Percentiles rank a stretch among this genome's conserved stretches.
These are phyloP conservation scores for Nitzschia sp. DNA, from an alignment of 108 stramenopile genomes.

Conservation along the genomic window DNA sequence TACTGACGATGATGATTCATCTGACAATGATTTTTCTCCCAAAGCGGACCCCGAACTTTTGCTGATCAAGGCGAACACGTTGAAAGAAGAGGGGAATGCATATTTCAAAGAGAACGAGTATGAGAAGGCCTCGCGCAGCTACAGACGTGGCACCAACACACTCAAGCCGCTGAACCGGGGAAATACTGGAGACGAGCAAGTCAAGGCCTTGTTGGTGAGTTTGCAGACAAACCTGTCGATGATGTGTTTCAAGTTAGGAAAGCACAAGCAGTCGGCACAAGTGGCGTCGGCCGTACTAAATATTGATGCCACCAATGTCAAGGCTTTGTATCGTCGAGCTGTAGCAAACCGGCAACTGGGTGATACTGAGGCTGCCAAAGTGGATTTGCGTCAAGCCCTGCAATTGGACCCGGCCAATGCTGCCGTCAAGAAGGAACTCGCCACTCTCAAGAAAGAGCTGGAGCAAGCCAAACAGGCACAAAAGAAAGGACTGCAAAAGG, in stretches of 20 bases:
- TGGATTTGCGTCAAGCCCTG: constrained; percentile 61
- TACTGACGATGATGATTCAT: not conserved
- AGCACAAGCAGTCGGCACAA: constrained; percentile 53
- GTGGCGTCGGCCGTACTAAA: constrained; percentile 72
- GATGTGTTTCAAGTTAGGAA: constrained; percentile 77
- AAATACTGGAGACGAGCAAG: constrained; percentile 77
- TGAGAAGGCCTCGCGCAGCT: constrained; percentile 67
- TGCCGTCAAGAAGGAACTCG: constrained; percentile 70
- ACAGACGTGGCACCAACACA: constrained; percentile 65
- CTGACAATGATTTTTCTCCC: not conserved
- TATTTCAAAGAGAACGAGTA: constrained; percentile 65
- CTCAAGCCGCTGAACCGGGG: constrained; percentile 66
- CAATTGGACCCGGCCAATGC: constrained; percentile 59
- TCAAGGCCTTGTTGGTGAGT: constrained; percentile 62
- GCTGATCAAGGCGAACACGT: constrained; percentile 54
- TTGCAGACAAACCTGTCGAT: constrained; percentile 83
- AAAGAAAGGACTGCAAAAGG: constrained; percentile 64
- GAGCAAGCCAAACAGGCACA: constrained; percentile 49
- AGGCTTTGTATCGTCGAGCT: constrained; percentile 83
- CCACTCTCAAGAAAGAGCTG: constrained; percentile 54
- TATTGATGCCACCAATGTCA: constrained; percentile 74
- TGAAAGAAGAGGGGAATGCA: constrained; percentile 82
- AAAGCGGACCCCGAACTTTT: constrained; percentile 44
- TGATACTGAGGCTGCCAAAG: constrained; percentile 52
- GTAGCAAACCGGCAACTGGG: constrained; percentile 64